Evolutionary conservation across 441 rosid species (phyloP).

Genomic region (Biscutella laevigata): DNA sequence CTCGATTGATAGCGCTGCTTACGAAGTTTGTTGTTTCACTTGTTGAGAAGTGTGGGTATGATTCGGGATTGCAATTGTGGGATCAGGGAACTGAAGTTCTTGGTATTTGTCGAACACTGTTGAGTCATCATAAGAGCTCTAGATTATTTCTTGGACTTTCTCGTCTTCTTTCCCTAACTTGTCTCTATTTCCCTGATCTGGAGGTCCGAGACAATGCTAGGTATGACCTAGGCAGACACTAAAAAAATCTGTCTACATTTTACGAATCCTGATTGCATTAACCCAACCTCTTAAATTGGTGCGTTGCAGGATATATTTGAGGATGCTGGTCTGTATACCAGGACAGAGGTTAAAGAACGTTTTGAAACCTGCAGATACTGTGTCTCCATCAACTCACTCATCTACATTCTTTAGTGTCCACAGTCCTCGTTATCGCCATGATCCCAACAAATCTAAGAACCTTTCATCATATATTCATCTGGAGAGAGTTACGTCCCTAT

Average conservation of each 20-base stretch:
- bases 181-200: conserved; percentile 85
- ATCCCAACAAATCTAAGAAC: conserved; percentile 47
- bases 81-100: conserved; percentile 89
- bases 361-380: conserved; percentile 59
- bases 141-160: conserved; percentile 75
- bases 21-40: conserved; percentile 54
- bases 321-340: conserved; percentile 78
- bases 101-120: conserved; percentile 72
- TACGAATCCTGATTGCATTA: not conserved
- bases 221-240: conserved; percentile 29
- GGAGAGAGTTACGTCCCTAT: conserved; percentile 48
- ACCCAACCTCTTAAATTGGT: conserved; percentile 13
- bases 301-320: conserved; percentile 67
- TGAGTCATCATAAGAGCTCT: conserved; percentile 72
- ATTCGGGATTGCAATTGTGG: conserved; percentile 67
- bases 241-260: not conserved
- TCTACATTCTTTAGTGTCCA: conserved; percentile 54
- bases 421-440: conserved; percentile 50
- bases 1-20: conserved; percentile 53
- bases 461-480: conserved; percentile 60
- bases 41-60: conserved; percentile 53
- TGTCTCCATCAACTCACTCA: conserved; percentile 58
- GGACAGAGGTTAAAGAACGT: conserved; percentile 64
- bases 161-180: conserved; percentile 69
- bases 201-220: conserved; percentile 91